Conservation (phyloP, 352 stramenopile species). For the Elongisporangium prolatum region DNA sequence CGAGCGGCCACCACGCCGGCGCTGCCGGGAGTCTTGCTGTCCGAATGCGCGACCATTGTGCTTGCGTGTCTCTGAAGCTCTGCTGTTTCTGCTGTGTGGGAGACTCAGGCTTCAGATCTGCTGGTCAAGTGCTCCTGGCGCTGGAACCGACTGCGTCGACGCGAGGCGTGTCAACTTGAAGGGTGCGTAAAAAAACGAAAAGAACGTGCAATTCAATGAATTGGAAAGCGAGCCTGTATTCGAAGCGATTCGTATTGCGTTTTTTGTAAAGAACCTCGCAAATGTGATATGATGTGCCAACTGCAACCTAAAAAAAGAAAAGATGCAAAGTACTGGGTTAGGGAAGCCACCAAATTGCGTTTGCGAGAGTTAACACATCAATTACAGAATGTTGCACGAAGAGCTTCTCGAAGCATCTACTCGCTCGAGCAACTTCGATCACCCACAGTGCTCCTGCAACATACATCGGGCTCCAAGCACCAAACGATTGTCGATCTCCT, state of each 20-base stretch:
- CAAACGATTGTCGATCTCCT: not conserved
- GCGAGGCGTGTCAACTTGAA: not conserved
- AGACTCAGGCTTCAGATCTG: not conserved
- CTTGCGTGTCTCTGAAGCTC: conserved; percentile 2
- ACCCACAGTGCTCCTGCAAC: too few species aligned
- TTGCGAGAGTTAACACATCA: not conserved
- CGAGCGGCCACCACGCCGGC: conserved; percentile 61
- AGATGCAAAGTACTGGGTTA: not conserved
- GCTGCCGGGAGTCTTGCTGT: conserved; percentile 33
- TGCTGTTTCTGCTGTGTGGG: not conserved
- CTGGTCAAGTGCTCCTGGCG: not conserved
- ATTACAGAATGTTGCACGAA: too few species aligned
- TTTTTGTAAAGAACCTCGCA: not conserved
- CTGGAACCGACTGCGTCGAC: not conserved
- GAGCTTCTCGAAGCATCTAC: too few species aligned
- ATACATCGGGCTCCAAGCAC: not conserved
- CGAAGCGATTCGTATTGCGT: not conserved
- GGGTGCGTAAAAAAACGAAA: not conserved
- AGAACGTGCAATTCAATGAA: not conserved
- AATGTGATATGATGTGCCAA: not conserved
- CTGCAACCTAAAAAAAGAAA: not conserved
- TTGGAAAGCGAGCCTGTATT: not conserved
- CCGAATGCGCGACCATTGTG: conserved; percentile 45
- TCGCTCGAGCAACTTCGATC: too few species aligned
- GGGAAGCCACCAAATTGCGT: not conserved